Evolutionary conservation across 2,329 filamentous ascomycete species (phyloP).

Genomic region (Colletotrichum siamense): DNA sequence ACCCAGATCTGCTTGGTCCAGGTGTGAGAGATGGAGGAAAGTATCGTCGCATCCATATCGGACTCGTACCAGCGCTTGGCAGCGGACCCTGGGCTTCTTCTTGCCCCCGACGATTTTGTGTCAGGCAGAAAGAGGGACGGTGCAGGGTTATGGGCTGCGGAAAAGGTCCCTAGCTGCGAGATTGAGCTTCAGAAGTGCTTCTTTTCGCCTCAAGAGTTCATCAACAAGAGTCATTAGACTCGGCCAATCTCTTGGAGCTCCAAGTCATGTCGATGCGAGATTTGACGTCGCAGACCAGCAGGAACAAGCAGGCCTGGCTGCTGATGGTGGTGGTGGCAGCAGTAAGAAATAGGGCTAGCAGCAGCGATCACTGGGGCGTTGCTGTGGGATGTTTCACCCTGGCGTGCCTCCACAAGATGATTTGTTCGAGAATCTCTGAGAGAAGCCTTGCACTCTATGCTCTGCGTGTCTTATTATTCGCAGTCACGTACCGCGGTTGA

Average conservation of each 20-base stretch:
- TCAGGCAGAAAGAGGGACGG: neutral
- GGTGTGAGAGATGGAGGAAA: neutral
- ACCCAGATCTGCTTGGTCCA: neutral
- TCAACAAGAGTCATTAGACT: neutral
- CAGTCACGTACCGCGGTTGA: neutral
- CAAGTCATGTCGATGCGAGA: neutral
- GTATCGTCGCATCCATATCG: neutral
- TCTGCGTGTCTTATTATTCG: neutral
- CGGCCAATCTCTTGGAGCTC: neutral
- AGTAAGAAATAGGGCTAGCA: neutral
- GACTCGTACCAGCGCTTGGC: neutral
- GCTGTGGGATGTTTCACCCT: constrained; percentile 3
- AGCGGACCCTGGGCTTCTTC: neutral
- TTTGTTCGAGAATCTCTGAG: constrained; percentile 17
- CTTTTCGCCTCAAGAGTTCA: neutral
- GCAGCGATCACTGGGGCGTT: neutral
- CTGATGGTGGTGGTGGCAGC: neutral
- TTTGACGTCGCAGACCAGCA: neutral
- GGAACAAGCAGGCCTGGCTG: neutral
- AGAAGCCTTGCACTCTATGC: neutral
- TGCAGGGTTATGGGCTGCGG: neutral
- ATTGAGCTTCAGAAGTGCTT: neutral
- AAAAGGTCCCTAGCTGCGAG: constrained; percentile 6
- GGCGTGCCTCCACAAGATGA: neutral
- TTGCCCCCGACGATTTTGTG: neutral